phyloP scores from a whole-genome alignment of 345 rosid species.

The Psidium friedrichsthalianum region DNA sequence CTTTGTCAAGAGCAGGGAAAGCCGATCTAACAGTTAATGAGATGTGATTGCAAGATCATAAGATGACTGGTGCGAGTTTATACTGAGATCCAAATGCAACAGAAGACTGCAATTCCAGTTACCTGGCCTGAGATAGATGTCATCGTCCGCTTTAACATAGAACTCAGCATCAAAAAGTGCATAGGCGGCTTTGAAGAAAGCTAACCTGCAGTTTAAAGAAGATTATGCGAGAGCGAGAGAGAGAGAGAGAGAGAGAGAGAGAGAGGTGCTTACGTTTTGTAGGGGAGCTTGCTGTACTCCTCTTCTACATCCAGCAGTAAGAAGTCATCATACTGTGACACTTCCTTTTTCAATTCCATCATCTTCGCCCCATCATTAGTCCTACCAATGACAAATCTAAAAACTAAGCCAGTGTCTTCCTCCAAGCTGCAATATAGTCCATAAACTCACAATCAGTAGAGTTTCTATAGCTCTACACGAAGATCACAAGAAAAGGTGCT shows the following conservation, averaged over 20 bases:
- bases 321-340: constrained; percentile 76
- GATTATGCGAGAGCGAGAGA: neutral
- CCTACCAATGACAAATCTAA: constrained; percentile 72
- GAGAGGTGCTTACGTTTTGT: constrained; percentile 61
- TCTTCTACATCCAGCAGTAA: constrained; percentile 74
- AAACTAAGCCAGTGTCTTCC: constrained; percentile 75
- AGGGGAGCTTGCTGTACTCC: constrained; percentile 95
- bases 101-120: neutral
- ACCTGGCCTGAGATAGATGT: constrained; percentile 92
- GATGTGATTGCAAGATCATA: neutral
- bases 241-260: neutral
- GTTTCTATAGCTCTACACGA: neutral
- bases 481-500: neutral
- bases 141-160: constrained; percentile 95
- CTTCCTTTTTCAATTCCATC: constrained; percentile 57
- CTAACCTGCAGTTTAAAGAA: constrained; percentile 36
- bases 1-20: constrained; percentile 68
- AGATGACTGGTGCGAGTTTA: neutral
- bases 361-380: constrained; percentile 46
- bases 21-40: constrained; percentile 39
- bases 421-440: constrained; percentile 44
- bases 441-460: neutral
- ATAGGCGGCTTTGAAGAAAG: constrained; percentile 82
- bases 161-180: constrained; percentile 77
- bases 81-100: neutral